phyloP scores from a whole-genome alignment of 208 protist species.

The Endotrypanum monterogeii region DNA sequence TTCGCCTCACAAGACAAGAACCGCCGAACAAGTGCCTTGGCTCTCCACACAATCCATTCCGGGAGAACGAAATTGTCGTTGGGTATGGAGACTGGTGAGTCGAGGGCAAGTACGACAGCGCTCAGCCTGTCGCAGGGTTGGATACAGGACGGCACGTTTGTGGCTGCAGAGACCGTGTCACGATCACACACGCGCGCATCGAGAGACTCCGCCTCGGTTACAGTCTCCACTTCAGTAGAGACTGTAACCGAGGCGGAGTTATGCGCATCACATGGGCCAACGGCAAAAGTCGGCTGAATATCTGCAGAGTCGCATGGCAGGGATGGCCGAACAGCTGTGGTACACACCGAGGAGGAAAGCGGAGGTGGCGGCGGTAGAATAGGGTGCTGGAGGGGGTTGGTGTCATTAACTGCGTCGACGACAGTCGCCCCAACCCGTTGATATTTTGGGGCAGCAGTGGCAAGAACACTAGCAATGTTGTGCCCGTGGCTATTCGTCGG shows the following conservation, averaged over 20 bases:
- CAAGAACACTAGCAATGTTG: too few relatives aligned
- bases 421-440: too few relatives aligned
- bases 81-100: not conserved
- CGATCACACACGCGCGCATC: not conserved
- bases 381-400: too few relatives aligned
- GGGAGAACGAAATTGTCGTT: constrained; percentile 20
- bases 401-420: too few relatives aligned
- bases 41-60: constrained; percentile 37
- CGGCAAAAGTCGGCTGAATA: too few relatives aligned
- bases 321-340: too few relatives aligned
- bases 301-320: too few relatives aligned
- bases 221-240: not conserved
- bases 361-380: too few relatives aligned
- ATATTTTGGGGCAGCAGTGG: too few relatives aligned
- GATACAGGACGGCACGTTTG: not conserved
- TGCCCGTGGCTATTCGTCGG: too few relatives aligned
- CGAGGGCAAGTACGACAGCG: not conserved
- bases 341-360: too few relatives aligned
- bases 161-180: not conserved
- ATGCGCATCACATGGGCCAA: too few relatives aligned
- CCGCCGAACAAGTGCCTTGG: constrained; percentile 29
- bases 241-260: not conserved
- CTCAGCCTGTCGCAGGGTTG: not conserved
- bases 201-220: not conserved
- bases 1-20: constrained; percentile 12